Conservation (phyloP, 106 monocot genomes). For the Dioscorea alata region DNA sequence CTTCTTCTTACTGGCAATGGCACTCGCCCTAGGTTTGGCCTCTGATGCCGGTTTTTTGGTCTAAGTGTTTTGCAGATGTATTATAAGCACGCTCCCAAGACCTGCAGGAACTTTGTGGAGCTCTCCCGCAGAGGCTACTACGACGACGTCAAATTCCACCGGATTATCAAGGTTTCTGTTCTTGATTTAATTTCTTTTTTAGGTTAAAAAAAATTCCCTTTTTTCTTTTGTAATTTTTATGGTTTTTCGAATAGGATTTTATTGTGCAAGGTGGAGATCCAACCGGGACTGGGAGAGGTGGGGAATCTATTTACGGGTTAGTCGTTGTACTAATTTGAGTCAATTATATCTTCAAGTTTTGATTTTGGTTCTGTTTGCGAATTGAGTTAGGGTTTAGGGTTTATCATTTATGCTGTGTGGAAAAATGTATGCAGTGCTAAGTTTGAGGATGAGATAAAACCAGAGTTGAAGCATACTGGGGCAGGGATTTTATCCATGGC, state of each 20-base stretch:
- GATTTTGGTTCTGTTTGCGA: not conserved
- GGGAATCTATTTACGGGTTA: slow-evolving; percentile 95
- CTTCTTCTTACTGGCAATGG: not conserved
- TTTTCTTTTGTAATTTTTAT: slow-evolving; percentile 1
- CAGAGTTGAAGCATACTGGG: slow-evolving; percentile 95
- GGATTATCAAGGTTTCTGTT: slow-evolving; percentile 80
- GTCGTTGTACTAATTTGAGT: not conserved
- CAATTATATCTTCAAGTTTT: not conserved
- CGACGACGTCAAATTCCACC: slow-evolving; percentile 91
- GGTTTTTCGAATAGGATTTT: slow-evolving; percentile 59
- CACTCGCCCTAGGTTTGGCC: too few relatives aligned
- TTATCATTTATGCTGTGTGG: too few relatives aligned
- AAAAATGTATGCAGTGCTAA: slow-evolving; percentile 43
- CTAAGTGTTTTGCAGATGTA: slow-evolving; percentile 51
- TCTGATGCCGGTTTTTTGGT: too few relatives aligned
- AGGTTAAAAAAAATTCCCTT: not conserved
- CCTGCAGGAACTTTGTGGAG: slow-evolving; percentile 94
- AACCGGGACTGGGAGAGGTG: slow-evolving; percentile 94
- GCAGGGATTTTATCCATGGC: slow-evolving; percentile 98
- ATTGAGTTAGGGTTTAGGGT: not conserved
- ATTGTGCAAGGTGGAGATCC: slow-evolving; percentile 99
- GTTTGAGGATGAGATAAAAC: slow-evolving; percentile 98
- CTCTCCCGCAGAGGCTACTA: slow-evolving; percentile 95
- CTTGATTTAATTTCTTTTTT: not conserved
- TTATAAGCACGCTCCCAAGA: slow-evolving; percentile 94